Conservation (phyloP, 768 basidiomycete genomes). For the Gymnopilus dilepis region DNA sequence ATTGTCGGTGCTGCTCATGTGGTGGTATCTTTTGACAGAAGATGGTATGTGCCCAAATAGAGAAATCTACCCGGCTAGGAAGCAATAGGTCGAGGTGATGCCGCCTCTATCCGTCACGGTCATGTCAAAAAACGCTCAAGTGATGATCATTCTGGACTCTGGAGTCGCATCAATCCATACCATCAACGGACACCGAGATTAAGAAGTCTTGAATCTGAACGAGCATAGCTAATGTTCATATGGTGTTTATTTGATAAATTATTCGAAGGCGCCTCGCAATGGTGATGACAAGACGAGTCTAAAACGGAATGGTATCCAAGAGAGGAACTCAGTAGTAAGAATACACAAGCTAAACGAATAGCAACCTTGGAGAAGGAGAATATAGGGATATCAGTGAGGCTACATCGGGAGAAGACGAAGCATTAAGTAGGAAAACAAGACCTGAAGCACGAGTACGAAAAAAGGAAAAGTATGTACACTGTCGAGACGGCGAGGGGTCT, state of each 20-base stretch:
- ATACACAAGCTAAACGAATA: slow-evolving; percentile 25
- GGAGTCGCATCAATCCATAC: background rate
- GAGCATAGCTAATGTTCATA: too few relatives aligned
- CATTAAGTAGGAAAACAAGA: slow-evolving; percentile 12
- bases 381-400: slow-evolving; percentile 17
- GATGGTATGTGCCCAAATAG: background rate
- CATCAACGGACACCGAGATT: background rate
- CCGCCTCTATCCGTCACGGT: background rate
- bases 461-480: slow-evolving; percentile 15
- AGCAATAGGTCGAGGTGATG: background rate
- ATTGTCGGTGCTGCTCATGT: slow-evolving; percentile 41
- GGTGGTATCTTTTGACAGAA: background rate
- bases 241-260: too few relatives aligned
- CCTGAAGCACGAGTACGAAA: slow-evolving; percentile 7
- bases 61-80: background rate
- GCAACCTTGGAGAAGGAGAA: slow-evolving; percentile 15
- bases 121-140: background rate
- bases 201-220: too few relatives aligned
- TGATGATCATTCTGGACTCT: too few relatives aligned
- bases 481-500: slow-evolving; percentile 1
- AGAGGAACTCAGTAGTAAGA: slow-evolving; percentile 19
- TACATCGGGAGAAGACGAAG: slow-evolving; percentile 21
- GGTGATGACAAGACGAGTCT: slow-evolving; percentile 13
- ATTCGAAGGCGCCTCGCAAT: slow-evolving; percentile 3
- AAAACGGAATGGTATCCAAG: slow-evolving; percentile 16